phyloP scores from a whole-genome alignment of 768 basidiomycete genomes.

The Macrolepiota fuliginosa region DNA sequence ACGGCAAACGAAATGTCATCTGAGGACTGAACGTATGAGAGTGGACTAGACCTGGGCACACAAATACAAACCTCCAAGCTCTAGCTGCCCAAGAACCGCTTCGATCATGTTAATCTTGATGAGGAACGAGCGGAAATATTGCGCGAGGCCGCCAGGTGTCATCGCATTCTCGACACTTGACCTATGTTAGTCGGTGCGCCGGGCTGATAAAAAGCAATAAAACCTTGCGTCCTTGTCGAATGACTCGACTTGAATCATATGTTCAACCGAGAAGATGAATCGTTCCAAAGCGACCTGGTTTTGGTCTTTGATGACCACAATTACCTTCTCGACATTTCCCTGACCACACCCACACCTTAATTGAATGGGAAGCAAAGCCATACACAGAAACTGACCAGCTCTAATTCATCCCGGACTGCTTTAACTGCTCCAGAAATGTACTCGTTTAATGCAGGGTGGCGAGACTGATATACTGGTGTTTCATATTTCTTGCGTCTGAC shows the following conservation, averaged over 20 bases:
- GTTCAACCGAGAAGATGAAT: constrained; percentile 85
- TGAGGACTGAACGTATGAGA: constrained; percentile 19
- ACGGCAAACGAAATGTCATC: constrained; percentile 81
- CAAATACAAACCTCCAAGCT: constrained; percentile 44
- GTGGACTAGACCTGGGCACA: not conserved
- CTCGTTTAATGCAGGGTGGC: constrained; percentile 85
- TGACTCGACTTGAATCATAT: constrained; percentile 69
- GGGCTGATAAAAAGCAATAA: constrained; percentile 8
- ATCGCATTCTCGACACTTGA: constrained; percentile 71
- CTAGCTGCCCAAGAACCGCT: constrained; percentile 59
- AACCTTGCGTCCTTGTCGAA: constrained; percentile 73
- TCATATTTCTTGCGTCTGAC: constrained; percentile 86
- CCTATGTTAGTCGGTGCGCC: not conserved
- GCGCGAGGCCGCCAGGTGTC: constrained; percentile 57
- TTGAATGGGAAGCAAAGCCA: not conserved
- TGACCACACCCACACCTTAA: constrained; percentile 22
- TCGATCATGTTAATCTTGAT: constrained; percentile 80
- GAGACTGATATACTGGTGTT: constrained; percentile 87
- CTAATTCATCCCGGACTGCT: constrained; percentile 77
- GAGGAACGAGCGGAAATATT: constrained; percentile 81
- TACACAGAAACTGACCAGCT: constrained; percentile 41
- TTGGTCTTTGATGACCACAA: constrained; percentile 82
- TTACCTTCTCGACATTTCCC: constrained; percentile 79
- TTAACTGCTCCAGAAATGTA: constrained; percentile 89
- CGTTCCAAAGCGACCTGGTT: constrained; percentile 83